Base-by-base conservation (phyloP, 2,329 filamentous ascomycete genomes). In the Ophiostoma perfectum region DNA sequence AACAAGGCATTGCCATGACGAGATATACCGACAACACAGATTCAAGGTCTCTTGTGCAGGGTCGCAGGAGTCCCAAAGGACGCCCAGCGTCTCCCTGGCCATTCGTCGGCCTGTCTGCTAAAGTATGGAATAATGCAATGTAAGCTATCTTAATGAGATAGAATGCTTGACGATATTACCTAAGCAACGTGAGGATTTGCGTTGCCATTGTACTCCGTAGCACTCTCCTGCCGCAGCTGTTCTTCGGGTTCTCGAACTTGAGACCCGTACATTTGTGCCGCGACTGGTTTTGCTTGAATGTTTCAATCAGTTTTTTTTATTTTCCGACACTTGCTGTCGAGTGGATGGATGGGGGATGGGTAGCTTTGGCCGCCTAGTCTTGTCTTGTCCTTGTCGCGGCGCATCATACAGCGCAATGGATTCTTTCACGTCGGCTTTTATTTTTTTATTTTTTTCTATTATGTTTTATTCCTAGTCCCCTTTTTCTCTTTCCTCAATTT, bases 401-500 rank as follows among this genome's bases (percentile, higher is more conserved):
- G 47, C 47, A 52, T 16, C 49, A 27, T 58, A 36, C 12, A 62
- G 36, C 58, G 16, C 58, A 27, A 27, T 27, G 27, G 27, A 27
- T 27, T 27, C 27, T 27, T 27, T 27, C 27, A 27, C 27, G 27
- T 27, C 27, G 27, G 38, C 16, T 60, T 11, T 60, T 39, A 12
- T 38, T 42, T 41, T 62, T 62, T 16, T n/a, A 39, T 62, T 41
- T 38, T 38, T 63, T 63, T 12, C 2, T 3, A 11, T 18, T 63
- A 27, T 44, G 11, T 41, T 42, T 63, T 63, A 42, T 63, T 18
- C 16, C 60, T 38, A 58, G 16, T 62, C 47, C 62, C 66, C 52
- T 68, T 36, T 47, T 60, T 63, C 60, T 5, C 39, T 55, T 42
- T 39, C 14, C 16, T 55, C 65, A 45, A 58, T 45, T 49, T 63